Base-by-base conservation (phyloP, 805 yeast species). In the Wickerhamomyces strasburgensis region DNA sequence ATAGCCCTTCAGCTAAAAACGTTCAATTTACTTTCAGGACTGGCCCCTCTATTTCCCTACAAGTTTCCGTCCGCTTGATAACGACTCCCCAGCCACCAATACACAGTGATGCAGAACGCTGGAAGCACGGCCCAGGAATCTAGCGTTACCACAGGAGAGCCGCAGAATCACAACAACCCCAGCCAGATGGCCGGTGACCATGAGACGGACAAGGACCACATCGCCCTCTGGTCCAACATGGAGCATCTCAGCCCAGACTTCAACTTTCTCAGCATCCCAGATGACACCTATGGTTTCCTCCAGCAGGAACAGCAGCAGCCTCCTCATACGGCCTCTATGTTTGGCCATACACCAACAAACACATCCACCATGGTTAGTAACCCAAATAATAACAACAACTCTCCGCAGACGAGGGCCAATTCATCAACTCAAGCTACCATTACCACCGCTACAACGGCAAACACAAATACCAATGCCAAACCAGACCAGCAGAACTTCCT, bases 241-340 rank as follows among this genome's bases (percentile, higher is more conserved):
- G 51, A 47, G 11, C 30, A 39, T 14, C 19, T 52, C 24, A 41
- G 34, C 15, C 21, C 47, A 5, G 57, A 52, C 24, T 52, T 54
- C 35, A 51, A 51, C 43, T 44, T 52, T 16, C 40, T 54, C 17
- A 44, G 43, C 19, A 46, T 46, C 21, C 49, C 56, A 2, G 49
- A 49, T 16, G 56, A 49, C 0, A 14, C 37, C 3, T 35, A 37
- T 31, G 33, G 37, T 29, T 47, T 48, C 29, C 34, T 14, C 18
- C 33, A 27, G 21, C 32, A 21, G 14, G n/a, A n/a, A n/a, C n/a
- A n/a, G n/a, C n/a, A n/a, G n/a, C n/a, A n/a, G n/a, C n/a, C n/a
- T n/a, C n/a, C n/a, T n/a, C n/a, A n/a, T n/a, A n/a, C n/a, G n/a
- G n/a, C 25, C 8, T 43, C 46, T 15, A 37, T 43, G 14, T 43